Evolutionary conservation across 225 moss, liverwort and hornwort genomes (phyloP).

Genomic region (Lunularia cruciata): DNA sequence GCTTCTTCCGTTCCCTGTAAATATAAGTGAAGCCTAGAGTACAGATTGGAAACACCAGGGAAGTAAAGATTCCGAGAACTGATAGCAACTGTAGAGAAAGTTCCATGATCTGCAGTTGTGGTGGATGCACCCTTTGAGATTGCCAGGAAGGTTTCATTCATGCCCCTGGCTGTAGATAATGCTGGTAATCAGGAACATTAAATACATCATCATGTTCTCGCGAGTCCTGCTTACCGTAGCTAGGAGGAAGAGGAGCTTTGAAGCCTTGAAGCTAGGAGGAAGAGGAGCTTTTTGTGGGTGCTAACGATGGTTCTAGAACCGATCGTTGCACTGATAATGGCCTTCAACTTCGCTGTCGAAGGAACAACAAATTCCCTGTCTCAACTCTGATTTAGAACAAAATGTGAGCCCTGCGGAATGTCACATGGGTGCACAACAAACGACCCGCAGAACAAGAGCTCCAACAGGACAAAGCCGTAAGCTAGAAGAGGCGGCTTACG

Average conservation of each 20-base stretch:
- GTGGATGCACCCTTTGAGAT: no score
- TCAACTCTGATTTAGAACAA: conserved; percentile 12
- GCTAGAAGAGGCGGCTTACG: conserved; percentile 9
- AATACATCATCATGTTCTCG: background rate
- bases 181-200: background rate
- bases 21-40: background rate
- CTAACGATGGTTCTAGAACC: conserved; percentile 16
- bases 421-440: conserved; percentile 6
- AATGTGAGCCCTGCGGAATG: background rate
- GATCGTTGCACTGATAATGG: conserved; percentile 24
- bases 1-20: background rate
- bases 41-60: background rate
- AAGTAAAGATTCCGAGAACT: background rate
- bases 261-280: conserved; percentile 12
- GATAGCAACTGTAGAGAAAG: background rate
- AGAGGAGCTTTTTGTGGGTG: conserved; percentile 9
- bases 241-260: background rate
- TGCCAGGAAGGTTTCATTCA: no score
- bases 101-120: background rate
- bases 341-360: conserved; percentile 16
- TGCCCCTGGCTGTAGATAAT: background rate
- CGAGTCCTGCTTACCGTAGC: background rate
- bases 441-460: background rate
- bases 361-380: conserved; percentile 23
- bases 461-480: conserved; percentile 11